Evolutionary conservation across 768 basidiomycete species (phyloP), one percentile per base, ranked within the genome.

Genomic region (Amanita pseudoporphyria): DNA sequence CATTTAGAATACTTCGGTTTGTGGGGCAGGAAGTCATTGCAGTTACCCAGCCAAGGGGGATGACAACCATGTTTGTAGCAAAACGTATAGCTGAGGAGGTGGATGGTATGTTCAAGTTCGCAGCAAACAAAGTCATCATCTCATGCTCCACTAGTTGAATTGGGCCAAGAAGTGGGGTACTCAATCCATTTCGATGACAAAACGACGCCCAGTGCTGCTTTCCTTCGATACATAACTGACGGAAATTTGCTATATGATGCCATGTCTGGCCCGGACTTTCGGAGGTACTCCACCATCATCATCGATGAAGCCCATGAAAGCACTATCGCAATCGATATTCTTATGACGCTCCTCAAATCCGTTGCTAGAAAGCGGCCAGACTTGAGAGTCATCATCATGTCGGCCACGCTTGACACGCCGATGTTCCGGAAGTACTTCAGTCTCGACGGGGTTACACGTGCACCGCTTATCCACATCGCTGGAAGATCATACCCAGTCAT

Each of bases 171-270:
- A 58, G 91, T 94, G 52, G 91, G 45, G 3, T 47, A 47, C 22
- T 47, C 45, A 1, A 47, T 47, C 24, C 85, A 91, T 60, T 94
- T 94, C 64, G 91, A 94, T 63, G 91, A 94, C 62, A 81, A 87
- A 84, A 82, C 90, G 38, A 73, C 84, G 55, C 67, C 76, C 0
- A 81, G 84, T 0, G 81, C 80, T 39, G 93, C 91, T 0, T 92
- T 94, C 65, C 70, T 94, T 52, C 92, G 91, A 63, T 93, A 94
- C 67, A 91, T 94, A 89, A 94, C 91, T 9, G 91, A 94, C 56
- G 91, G 91, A 73, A 91, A 91, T 87, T 78, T 85, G 46, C 75
- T 90, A 12, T 79, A 89, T 14, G 89, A 91, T 67, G 89, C 88
- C 1, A 94, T 93, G 90, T 86, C 88, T 65, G 91, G 93, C 62